phyloP scores from a whole-genome alignment of 768 basidiomycete genomes.

The Pisolithus tinctorius region DNA sequence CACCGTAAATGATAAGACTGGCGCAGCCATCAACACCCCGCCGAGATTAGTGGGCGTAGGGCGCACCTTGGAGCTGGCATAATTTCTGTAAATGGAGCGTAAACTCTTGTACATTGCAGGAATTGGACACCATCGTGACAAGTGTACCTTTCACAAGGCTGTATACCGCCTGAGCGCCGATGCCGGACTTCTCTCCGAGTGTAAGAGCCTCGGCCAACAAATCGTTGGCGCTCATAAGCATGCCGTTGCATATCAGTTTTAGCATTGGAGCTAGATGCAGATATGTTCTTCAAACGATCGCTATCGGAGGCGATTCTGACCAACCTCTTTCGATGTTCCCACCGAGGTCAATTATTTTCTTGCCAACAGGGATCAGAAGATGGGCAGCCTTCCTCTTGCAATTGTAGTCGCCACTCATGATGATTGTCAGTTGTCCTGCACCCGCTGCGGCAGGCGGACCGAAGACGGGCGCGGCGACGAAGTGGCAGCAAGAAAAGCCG shows the following conservation, averaged over 20 bases:
- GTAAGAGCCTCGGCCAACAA: slow-evolving; percentile 80
- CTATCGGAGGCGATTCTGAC: not conserved
- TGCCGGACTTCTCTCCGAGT: slow-evolving; percentile 77
- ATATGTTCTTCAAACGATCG: too few species aligned
- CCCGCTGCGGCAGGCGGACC: slow-evolving; percentile 67
- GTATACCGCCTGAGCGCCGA: slow-evolving; percentile 55
- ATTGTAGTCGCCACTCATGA: slow-evolving; percentile 75
- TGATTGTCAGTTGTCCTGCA: slow-evolving; percentile 57
- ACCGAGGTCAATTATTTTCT: slow-evolving; percentile 76
- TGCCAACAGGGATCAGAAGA: slow-evolving; percentile 73
- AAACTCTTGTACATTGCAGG: slow-evolving; percentile 4
- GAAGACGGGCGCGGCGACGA: slow-evolving; percentile 76
- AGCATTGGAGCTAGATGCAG: slow-evolving; percentile 48
- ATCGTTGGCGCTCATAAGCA: slow-evolving; percentile 73
- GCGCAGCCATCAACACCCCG: not conserved
- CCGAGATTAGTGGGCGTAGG: not conserved
- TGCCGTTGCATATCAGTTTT: slow-evolving; percentile 76
- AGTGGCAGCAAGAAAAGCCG: slow-evolving; percentile 46
- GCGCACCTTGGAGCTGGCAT: slow-evolving; percentile 59
- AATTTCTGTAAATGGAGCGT: slow-evolving; percentile 38
- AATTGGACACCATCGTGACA: not conserved
- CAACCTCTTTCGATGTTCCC: slow-evolving; percentile 78
- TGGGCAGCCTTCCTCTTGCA: slow-evolving; percentile 77
- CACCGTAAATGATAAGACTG: slow-evolving; percentile 51
- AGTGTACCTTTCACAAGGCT: slow-evolving; percentile 49